A percentile compares a stretch with the other conserved stretches of the same genome.
Conservation (phyloP, 2,329 filamentous ascomycete species). For the Colletotrichum falcatum region DNA sequence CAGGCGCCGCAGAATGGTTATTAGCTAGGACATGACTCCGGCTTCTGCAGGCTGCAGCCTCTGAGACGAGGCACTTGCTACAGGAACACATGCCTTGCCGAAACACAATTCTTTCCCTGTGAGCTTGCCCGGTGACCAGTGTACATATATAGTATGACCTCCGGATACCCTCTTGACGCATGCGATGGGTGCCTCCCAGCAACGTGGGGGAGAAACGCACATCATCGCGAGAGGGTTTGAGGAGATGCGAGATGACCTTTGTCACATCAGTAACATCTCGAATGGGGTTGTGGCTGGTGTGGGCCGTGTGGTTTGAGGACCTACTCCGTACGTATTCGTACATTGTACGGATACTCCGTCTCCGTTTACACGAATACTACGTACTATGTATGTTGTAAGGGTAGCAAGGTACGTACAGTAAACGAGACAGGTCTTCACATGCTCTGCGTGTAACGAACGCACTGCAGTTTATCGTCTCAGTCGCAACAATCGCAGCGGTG, state of each 20-base stretch:
- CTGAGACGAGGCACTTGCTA: constrained; percentile 22
- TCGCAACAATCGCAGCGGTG: constrained; percentile 21
- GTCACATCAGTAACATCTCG: constrained; percentile 17
- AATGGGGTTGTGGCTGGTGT: constrained; percentile 3
- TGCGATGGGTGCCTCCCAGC: background rate
- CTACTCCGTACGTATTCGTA: too few relatives aligned
- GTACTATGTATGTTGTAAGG: too few relatives aligned
- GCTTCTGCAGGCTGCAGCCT: constrained; percentile 5
- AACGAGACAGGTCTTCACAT: constrained; percentile 18
- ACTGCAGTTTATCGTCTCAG: background rate
- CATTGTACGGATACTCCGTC: too few relatives aligned
- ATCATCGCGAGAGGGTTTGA: too few relatives aligned
- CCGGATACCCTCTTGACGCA: background rate
- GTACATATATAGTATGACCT: background rate
- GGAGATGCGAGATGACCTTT: background rate
- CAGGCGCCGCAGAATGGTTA: background rate
- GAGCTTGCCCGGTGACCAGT: background rate
- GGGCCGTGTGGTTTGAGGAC: background rate
- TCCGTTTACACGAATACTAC: too few relatives aligned
- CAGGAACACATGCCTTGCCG: background rate
- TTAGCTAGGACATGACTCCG: constrained; percentile 26
- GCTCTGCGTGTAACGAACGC: background rate
- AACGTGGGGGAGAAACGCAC: constrained; percentile 8
- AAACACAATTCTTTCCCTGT: constrained; percentile 1
- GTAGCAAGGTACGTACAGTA: constrained; percentile 4